A percentile compares a stretch with the other conserved stretches of the same genome.
These are phyloP conservation scores for Bolboschoenus planiculmis DNA, from an alignment of 176 grass and related monocot species.

Conservation along the genomic window DNA sequence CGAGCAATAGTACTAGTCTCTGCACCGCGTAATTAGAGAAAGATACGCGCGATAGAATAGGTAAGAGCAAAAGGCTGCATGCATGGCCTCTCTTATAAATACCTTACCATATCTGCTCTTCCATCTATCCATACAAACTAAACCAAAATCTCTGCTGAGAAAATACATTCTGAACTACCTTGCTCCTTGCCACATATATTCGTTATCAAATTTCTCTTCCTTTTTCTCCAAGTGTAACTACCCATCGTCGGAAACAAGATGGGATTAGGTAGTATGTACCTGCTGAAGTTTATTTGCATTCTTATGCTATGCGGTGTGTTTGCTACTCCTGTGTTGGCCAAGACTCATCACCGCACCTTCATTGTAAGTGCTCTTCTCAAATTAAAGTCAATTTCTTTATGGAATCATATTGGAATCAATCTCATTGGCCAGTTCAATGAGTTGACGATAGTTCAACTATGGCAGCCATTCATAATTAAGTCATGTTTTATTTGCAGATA, in stretches of 20 bases:
- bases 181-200: too few species aligned
- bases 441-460: background rate
- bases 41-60: background rate
- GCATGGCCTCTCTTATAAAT: background rate
- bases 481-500: conserved; percentile 25
- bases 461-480: background rate
- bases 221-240: background rate
- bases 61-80: background rate
- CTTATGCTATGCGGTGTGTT: conserved; percentile 3
- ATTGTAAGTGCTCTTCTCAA: conserved; percentile 15
- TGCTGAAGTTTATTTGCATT: conserved; percentile 2
- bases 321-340: background rate
- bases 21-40: background rate
- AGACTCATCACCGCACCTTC: conserved; percentile 14
- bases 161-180: too few species aligned
- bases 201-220: too few species aligned
- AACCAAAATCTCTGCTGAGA: too few species aligned
- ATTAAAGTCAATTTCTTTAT: background rate
- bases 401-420: background rate
- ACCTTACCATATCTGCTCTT: background rate
- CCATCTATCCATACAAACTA: background rate
- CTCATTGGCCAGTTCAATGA: background rate
- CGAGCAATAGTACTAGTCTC: background rate
- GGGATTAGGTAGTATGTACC: background rate
- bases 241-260: background rate